Evolutionary conservation across 2,329 filamentous ascomycete genomes (phyloP), one percentile per base, ranked within the genome.

Genomic region (Trichoderma hamatum): DNA sequence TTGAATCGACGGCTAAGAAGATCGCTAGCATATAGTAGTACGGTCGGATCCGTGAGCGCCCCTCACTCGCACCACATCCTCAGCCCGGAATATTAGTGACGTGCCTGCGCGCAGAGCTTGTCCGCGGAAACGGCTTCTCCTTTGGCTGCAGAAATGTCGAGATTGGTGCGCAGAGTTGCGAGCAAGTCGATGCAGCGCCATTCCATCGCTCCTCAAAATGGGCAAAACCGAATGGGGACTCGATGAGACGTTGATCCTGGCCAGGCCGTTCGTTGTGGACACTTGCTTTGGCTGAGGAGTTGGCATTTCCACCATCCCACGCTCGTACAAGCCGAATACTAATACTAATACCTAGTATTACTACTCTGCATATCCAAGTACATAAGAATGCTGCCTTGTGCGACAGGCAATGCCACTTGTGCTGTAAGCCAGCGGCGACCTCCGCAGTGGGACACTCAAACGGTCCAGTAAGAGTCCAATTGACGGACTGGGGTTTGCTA

Each of bases 401-500:
- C 56, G 21, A 58, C 63, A 49, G n/a, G 39, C 58, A 51, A 58
- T 67, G 46, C 56, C 16, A 36, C 54, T 58, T 39, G 64, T 43
- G 39, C 39, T 43, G 39, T 67, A 58, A 67, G 64, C 64, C 64
- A 43, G 56, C 56, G 39, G 56, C 56, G n/a, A 39, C 66, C 66
- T 68, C 66, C 66, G 46, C 66, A 64, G 67, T 64, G 67, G 67
- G 51, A 64, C 61, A 24, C 30, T 19, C 39, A 36, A 56, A 46
- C 36, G 39, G 39, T 60, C 67, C 67, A 69, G 58, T 58, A 21
- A 68, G 36, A 46, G 36, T n/a, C 13, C 49, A 56, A 62, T 21
- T 14, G 39, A 16, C 21, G 28, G 55, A 32, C 64, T 58, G 64
- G 64, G 64, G n/a, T 46, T 51, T 54, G 66, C 58, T 49, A 54